Conservation (phyloP, 495 filamentous ascomycete species). For the Thermothielavioides terrestris region DNA sequence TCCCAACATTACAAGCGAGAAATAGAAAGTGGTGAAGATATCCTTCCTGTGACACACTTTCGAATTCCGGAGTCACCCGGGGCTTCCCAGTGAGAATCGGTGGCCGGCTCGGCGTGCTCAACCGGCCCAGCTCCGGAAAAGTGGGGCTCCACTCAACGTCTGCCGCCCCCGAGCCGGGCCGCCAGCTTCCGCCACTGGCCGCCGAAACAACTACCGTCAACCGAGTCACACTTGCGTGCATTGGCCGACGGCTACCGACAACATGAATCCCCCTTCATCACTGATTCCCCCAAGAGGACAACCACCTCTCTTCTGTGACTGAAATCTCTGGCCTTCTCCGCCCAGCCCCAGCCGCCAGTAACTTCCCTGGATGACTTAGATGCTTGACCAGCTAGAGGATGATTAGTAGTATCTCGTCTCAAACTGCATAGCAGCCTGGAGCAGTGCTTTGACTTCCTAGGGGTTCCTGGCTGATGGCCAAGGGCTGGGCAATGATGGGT, state of each 20-base stretch:
- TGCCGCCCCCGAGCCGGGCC: neutral
- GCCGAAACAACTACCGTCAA: neutral
- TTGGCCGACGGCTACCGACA: neutral
- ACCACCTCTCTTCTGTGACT: neutral
- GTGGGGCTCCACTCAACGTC: neutral
- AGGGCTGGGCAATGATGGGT: too few relatives aligned
- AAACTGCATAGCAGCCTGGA: too few relatives aligned
- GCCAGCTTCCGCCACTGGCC: neutral
- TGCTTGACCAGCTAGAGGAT: too few relatives aligned
- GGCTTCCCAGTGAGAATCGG: neutral
- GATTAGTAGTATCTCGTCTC: too few relatives aligned
- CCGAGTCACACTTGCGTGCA: neutral
- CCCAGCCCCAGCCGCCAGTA: too few relatives aligned
- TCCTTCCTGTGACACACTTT: neutral
- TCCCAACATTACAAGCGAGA: too few relatives aligned
- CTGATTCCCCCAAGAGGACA: neutral
- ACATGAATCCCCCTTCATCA: constrained; percentile 10
- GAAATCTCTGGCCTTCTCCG: too few relatives aligned
- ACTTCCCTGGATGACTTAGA: too few relatives aligned
- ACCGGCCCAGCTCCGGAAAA: neutral
- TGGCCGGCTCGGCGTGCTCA: neutral
- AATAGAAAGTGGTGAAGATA: too few relatives aligned
- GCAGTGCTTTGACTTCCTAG: too few relatives aligned
- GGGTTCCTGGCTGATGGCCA: too few relatives aligned
- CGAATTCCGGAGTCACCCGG: neutral